These are phyloP conservation scores for Fusarium sp. DNA, from an alignment of 2,329 filamentous ascomycete genomes.

Conservation along the genomic window DNA sequence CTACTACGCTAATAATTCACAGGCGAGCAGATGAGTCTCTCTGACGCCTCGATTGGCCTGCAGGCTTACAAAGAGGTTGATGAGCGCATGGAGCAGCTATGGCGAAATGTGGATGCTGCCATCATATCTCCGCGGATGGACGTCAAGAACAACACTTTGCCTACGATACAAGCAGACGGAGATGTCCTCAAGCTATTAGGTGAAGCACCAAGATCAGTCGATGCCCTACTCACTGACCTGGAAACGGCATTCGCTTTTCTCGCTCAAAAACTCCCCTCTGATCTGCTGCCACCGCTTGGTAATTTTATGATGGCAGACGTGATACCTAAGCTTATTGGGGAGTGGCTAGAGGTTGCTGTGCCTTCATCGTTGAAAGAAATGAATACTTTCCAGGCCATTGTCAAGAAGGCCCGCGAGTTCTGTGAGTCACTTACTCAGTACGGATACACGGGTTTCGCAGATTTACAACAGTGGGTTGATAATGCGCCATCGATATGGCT, in stretches of 20 bases:
- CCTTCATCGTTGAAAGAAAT: conserved; percentile 81
- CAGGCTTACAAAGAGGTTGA: conserved; percentile 73
- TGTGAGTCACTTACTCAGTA: conserved; percentile 72
- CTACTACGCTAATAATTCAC: conserved; percentile 34
- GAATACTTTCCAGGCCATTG: conserved; percentile 75
- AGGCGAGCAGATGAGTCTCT: conserved; percentile 67
- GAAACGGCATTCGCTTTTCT: conserved; percentile 66
- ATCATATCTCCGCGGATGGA: conserved; percentile 73
- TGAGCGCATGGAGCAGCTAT: conserved; percentile 70
- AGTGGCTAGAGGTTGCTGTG: conserved; percentile 82
- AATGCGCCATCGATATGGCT: conserved; percentile 88
- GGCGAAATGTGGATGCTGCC: conserved; percentile 71
- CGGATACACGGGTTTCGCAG: conserved; percentile 72
- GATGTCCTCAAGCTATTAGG: conserved; percentile 60
- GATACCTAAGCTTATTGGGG: conserved; percentile 74
- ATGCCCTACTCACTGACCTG: conserved; percentile 68
- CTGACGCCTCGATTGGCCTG: conserved; percentile 68
- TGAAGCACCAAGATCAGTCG: conserved; percentile 60
- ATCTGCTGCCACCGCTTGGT: conserved; percentile 72
- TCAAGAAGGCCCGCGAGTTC: conserved; percentile 75
- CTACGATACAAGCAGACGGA: conserved; percentile 58
- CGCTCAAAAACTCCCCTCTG: conserved; percentile 63
- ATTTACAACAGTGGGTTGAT: conserved; percentile 83
- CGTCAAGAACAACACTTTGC: conserved; percentile 51
- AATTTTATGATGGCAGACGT: conserved; percentile 78